Percentiles rank a stretch among this genome's conserved stretches.
Evolutionary conservation across 2,329 filamentous ascomycete genomes (phyloP).

Genomic region (Diaporthe humulicola): DNA sequence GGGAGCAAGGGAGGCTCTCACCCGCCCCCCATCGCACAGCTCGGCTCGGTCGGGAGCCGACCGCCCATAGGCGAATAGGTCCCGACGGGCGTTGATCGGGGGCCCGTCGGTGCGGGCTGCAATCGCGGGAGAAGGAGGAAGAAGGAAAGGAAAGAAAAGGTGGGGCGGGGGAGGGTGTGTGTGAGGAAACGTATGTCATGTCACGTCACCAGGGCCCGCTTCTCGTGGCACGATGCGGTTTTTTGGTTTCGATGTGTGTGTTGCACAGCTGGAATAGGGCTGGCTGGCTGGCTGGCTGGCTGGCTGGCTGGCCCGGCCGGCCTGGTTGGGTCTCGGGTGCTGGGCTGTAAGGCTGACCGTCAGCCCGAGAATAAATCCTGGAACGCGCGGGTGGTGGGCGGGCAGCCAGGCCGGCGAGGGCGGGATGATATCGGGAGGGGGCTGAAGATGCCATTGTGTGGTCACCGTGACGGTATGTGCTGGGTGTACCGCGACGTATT

Average conservation of each 20-base stretch:
- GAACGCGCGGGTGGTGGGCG: background rate
- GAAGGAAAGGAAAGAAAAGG: slow-evolving; percentile 7
- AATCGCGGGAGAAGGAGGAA: background rate
- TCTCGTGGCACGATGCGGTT: slow-evolving; percentile 16
- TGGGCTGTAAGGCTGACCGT: slow-evolving; percentile 1
- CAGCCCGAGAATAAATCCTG: background rate
- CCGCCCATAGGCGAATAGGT: background rate
- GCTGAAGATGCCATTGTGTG: slow-evolving; percentile 7
- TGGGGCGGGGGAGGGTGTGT: background rate
- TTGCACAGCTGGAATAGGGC: background rate
- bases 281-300: background rate
- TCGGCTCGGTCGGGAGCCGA: slow-evolving; percentile 23
- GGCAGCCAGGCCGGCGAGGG: background rate
- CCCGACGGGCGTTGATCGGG: slow-evolving; percentile 9
- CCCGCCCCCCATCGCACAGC: background rate
- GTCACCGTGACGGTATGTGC: slow-evolving; percentile 5
- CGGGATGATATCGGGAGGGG: background rate
- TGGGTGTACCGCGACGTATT: background rate
- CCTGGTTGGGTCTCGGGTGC: background rate
- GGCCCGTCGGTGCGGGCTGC: background rate
- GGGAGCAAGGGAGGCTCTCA: background rate
- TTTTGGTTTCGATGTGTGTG: background rate
- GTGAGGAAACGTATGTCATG: slow-evolving; percentile 20
- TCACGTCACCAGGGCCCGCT: slow-evolving; percentile 27
- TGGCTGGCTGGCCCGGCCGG: background rate